Evolutionary conservation across 352 stramenopile species (phyloP), one percentile per base, ranked within the genome.

Genomic region (Pythium aquatile): DNA sequence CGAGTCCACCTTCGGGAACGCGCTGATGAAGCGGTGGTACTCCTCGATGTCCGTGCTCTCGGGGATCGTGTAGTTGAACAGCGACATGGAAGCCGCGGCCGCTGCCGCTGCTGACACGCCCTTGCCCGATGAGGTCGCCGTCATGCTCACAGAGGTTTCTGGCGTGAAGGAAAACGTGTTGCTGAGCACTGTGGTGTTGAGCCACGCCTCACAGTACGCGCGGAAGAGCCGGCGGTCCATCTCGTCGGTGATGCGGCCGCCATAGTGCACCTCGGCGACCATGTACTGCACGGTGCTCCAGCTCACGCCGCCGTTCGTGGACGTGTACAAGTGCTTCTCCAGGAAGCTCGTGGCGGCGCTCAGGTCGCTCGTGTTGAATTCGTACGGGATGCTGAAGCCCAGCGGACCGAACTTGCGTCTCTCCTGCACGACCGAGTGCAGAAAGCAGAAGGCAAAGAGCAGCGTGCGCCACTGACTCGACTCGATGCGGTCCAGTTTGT

Each of bases 251-350:
- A 94, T 91, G 17, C 80, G 78, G 47, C 85, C 85, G 46, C 85
- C 85, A 49, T 94, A 94, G 59, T 94, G 81, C 37, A 93, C 82
- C 55, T 94, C 85, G 0, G 81, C 82, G 24, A 91, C 74, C 81
- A 94, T 91, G 61, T 92, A 94, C 69, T 91, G 83, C 33, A 94
- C 67, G 13, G 85, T 93, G 0, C 70, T 67, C 85, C 83, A 94
- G 29, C 76, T 88, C 10, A 85, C 62, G 35, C 48, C 35, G 49
- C 58, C 3, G 62, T 75, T 65, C 8, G 66, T 70, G 0, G 73
- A 85, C 10, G 78, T 75, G 68, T 89, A 90, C 61, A 92, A 65
- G 69, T 91, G 81, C 2, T 76, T 81, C 65, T 93, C 83, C 32
- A 92, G 64, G 61, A 95, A 91, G 33, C 59, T 85, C 30, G 89